Evolutionary conservation across 768 basidiomycete species (phyloP), one percentile per base, ranked within the genome.

Genomic region (Boletales sp.): DNA sequence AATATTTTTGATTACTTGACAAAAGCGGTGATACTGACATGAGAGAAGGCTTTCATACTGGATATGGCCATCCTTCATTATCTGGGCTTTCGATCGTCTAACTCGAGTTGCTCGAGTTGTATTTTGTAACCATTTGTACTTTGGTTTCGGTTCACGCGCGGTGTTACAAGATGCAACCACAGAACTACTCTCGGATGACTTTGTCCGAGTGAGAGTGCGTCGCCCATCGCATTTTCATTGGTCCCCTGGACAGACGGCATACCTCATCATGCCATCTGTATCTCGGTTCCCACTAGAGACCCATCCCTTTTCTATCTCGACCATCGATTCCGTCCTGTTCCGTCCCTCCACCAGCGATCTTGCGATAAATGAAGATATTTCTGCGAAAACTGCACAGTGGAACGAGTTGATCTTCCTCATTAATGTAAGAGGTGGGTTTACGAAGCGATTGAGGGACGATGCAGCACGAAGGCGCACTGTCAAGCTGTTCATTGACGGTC

Each of bases 251-350:
- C 83, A 84, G 62, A 71, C 73, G 33, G 76, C 72, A 0, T 83
- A 74, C 55, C 66, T 84, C 18, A 72, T 68, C 10, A 66, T 83
- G 55, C 80, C 81, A 5, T 57, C 69, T 1, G 67, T 80, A 7
- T 77, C 77, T 11, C 44, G 46, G 0, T 60, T 72, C 25, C 75
- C 77, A 6, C 72, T 77, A 30, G 78, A 84, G 61, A 64, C 78
- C 0, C 83, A 84, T 51, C 83, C 83, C 2, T 84, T 85, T 64
- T 82, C 83, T 0, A 83, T 84, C 48, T 70, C 79, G 7, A 77
- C 68, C n/a, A 58, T 74, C 8, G 68, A 73, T 40, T 58, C 61
- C 12, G 3, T 45, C 13, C 12, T 60, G 5, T 63, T 66, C 50
- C 50, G 30, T 1, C 51, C 53, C 28, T 21, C 13, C 3, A 13